Evolutionary conservation across 768 basidiomycete genomes (phyloP).

Genomic region (Pulveroboletus sp.): DNA sequence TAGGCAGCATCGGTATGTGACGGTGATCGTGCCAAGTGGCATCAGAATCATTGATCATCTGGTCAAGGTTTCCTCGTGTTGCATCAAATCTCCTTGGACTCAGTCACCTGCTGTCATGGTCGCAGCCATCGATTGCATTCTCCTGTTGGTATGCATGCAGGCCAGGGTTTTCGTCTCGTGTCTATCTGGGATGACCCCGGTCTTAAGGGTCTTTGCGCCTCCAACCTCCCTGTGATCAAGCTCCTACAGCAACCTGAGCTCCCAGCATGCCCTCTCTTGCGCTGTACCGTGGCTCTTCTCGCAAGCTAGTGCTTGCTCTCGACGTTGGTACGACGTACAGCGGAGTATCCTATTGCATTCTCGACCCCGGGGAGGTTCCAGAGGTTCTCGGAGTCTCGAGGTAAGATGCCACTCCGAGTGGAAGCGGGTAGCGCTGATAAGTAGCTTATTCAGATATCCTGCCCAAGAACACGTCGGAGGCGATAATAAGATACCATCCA

Average conservation of each 20-base stretch:
- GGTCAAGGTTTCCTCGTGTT: not conserved
- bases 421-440: not conserved
- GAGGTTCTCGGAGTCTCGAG: slow-evolving; percentile 25
- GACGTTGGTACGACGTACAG: slow-evolving; percentile 44
- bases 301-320: slow-evolving; percentile 41
- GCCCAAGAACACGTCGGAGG: slow-evolving; percentile 43
- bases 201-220: not conserved
- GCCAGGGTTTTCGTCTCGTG: not conserved
- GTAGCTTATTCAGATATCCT: slow-evolving; percentile 35
- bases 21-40: not conserved
- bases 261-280: slow-evolving; percentile 24
- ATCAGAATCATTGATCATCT: not conserved
- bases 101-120: not conserved
- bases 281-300: slow-evolving; percentile 34
- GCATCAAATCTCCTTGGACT: no score
- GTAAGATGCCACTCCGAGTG: slow-evolving; percentile 8
- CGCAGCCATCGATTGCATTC: not conserved
- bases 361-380: slow-evolving; percentile 34
- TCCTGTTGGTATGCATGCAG: not conserved
- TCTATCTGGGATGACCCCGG: not conserved
- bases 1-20: not conserved
- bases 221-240: not conserved
- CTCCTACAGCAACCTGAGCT: not conserved
- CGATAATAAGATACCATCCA: slow-evolving; percentile 46
- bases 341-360: slow-evolving; percentile 35